Conservation (phyloP, 495 filamentous ascomycete genomes). For the Aspergillus biplanus region DNA sequence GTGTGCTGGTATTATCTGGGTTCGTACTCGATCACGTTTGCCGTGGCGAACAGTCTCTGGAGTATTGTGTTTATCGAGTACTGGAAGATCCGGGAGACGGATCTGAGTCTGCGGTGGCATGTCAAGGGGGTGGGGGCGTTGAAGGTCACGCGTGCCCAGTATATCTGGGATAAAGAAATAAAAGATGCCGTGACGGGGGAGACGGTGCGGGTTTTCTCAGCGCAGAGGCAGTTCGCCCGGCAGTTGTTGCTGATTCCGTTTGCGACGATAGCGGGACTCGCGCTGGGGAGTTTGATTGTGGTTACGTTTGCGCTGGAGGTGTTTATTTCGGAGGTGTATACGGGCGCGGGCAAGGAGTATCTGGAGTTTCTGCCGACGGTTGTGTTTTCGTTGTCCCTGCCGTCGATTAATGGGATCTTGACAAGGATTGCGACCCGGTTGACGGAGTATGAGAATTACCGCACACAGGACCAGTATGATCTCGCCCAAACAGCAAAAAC, state of each 20-base stretch:
- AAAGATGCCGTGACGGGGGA: slow-evolving; percentile 85
- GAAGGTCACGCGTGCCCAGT: slow-evolving; percentile 76
- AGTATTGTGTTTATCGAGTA: slow-evolving; percentile 89
- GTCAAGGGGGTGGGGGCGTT: slow-evolving; percentile 82
- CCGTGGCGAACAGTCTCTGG: slow-evolving; percentile 77
- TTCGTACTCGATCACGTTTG: slow-evolving; percentile 81
- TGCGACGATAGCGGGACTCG: slow-evolving; percentile 67
- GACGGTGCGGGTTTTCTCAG: slow-evolving; percentile 72
- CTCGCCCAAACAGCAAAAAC: slow-evolving; percentile 84
- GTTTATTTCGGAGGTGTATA: slow-evolving; percentile 91
- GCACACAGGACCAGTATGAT: slow-evolving; percentile 79
- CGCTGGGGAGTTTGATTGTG: slow-evolving; percentile 79
- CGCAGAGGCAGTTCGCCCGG: slow-evolving; percentile 70
- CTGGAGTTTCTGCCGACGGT: slow-evolving; percentile 85
- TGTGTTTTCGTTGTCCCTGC: slow-evolving; percentile 75
- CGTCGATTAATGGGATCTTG: slow-evolving; percentile 72
- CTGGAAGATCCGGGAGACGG: slow-evolving; percentile 92
- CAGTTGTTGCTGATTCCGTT: slow-evolving; percentile 89
- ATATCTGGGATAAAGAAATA: slow-evolving; percentile 73
- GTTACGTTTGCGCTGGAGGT: slow-evolving; percentile 88
- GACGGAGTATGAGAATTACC: slow-evolving; percentile 88
- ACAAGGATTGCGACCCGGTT: slow-evolving; percentile 75
- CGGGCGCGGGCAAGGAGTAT: slow-evolving; percentile 79
- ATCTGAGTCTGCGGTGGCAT: slow-evolving; percentile 89
- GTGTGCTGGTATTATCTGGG: slow-evolving; percentile 78